Percentiles rank a stretch among this genome's conserved stretches.
Conservation (phyloP, 495 filamentous ascomycete genomes). For the Annulohypoxylon maeteangense region DNA sequence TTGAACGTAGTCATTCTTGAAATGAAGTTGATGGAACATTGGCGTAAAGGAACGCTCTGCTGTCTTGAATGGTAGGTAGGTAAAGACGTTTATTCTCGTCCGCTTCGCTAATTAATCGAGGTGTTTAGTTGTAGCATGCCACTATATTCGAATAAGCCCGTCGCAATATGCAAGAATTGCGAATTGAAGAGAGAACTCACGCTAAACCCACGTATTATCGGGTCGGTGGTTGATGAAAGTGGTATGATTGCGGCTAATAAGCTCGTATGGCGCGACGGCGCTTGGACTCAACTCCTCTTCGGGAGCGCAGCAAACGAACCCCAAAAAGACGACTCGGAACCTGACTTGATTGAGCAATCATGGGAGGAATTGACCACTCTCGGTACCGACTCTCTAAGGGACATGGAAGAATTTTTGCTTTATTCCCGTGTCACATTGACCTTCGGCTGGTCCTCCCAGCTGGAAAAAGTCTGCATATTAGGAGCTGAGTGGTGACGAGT, state of each 20-base stretch:
- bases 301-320: conserved; percentile 37
- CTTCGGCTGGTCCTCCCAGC: conserved; percentile 62
- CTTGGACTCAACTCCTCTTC: conserved; percentile 66
- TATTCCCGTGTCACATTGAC: conserved; percentile 63
- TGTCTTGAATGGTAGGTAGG: conserved; percentile 70
- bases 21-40: conserved; percentile 59
- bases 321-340: not conserved
- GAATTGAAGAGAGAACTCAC: conserved; percentile 52
- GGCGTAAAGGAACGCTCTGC: conserved; percentile 61
- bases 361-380: conserved; percentile 52
- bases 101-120: conserved; percentile 1
- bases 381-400: conserved; percentile 51
- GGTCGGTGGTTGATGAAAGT: conserved; percentile 66
- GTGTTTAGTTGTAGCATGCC: conserved; percentile 64
- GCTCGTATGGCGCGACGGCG: conserved; percentile 61
- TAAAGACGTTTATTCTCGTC: not conserved
- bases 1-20: conserved; percentile 67
- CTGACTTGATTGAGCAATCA: conserved; percentile 32
- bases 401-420: conserved; percentile 60
- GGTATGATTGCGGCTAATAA: conserved; percentile 59
- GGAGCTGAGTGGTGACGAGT: conserved; percentile 55
- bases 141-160: conserved; percentile 62
- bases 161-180: conserved; percentile 65
- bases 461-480: conserved; percentile 61
- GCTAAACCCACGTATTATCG: conserved; percentile 67